A percentile compares a stretch with the other conserved stretches of the same genome.
These are phyloP conservation scores for Auricularia sp. DNA, from an alignment of 768 basidiomycete species.

Conservation along the genomic window DNA sequence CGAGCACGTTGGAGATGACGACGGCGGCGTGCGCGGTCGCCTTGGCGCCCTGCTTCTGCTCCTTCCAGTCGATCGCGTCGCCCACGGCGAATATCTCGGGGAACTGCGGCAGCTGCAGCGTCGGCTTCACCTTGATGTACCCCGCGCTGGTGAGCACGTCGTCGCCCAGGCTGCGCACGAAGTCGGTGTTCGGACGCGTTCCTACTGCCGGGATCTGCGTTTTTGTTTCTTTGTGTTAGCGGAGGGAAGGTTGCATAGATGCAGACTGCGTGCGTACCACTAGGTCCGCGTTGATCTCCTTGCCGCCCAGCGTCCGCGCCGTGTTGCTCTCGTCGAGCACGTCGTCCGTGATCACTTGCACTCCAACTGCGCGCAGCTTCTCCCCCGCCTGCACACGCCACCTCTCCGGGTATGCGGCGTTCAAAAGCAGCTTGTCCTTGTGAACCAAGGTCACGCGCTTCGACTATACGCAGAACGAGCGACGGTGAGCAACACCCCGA, in stretches of 20 bases:
- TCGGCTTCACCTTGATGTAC: conserved; percentile 36
- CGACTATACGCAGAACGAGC: conserved; percentile 9
- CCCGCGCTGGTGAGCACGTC: conserved; percentile 25
- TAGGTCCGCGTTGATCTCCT: conserved; percentile 9
- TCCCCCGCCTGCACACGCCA: conserved; percentile 7
- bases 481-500: too few species aligned
- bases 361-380: conserved; percentile 3
- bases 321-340: conserved; percentile 10
- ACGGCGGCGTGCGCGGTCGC: conserved; percentile 31
- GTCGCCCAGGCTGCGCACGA: conserved; percentile 36
- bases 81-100: conserved; percentile 54
- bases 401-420: conserved; percentile 9
- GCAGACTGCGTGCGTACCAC: conserved; percentile 5
- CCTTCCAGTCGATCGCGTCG: conserved; percentile 52
- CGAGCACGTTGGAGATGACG: conserved; percentile 39
- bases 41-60: conserved; percentile 53
- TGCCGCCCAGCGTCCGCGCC: conserved; percentile 8
- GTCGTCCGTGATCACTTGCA: conserved; percentile 42
- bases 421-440: conserved; percentile 14
- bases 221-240: too few species aligned
- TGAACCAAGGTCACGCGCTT: conserved; percentile 57
- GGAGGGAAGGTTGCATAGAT: too few species aligned
- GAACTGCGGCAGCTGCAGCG: conserved; percentile 43
- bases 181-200: conserved; percentile 36
- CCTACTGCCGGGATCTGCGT: conserved; percentile 10